These are phyloP conservation scores for Cupressus sempervirens DNA, from an alignment of 75 land plant species.

Conservation along the genomic window DNA sequence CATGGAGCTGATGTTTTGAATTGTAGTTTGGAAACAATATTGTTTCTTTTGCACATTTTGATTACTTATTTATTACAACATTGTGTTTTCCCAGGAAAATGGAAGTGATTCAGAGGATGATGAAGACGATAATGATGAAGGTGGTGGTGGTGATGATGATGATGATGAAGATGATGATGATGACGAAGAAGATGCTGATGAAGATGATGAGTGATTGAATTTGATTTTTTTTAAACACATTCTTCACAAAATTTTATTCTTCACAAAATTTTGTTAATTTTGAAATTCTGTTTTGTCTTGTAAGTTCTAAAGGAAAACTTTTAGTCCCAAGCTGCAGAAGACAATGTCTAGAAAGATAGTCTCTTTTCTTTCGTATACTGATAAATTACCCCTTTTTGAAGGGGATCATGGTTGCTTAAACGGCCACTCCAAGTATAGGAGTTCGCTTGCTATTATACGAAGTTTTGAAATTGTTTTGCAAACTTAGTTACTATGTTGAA, in stretches of 20 bases:
- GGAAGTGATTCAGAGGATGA: slow-evolving; percentile 11
- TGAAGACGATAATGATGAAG: not conserved
- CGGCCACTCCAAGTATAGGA: not conserved
- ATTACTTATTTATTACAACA: not conserved
- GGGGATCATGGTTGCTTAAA: not conserved
- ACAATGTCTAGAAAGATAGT: not conserved
- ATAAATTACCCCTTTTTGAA: not conserved
- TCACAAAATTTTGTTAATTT: slow-evolving; percentile 2
- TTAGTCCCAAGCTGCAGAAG: not conserved
- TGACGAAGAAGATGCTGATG: not conserved
- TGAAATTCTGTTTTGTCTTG: not conserved
- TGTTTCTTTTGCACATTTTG: not conserved
- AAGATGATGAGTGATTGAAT: not conserved
- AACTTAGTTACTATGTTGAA: not conserved
- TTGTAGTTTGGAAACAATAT: not conserved
- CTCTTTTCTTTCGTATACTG: not conserved
- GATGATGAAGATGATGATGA: slow-evolving; percentile 2
- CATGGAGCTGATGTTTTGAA: not conserved
- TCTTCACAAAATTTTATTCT: not conserved
- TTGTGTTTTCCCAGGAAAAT: not conserved
- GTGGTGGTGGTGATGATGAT: not conserved
- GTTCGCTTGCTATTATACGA: not conserved
- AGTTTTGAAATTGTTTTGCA: not conserved
- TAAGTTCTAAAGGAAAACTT: not conserved
- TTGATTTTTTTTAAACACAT: not conserved